These are phyloP conservation scores for Candolleomyces efflorescens DNA, from an alignment of 768 basidiomycete species.

Conservation along the genomic window DNA sequence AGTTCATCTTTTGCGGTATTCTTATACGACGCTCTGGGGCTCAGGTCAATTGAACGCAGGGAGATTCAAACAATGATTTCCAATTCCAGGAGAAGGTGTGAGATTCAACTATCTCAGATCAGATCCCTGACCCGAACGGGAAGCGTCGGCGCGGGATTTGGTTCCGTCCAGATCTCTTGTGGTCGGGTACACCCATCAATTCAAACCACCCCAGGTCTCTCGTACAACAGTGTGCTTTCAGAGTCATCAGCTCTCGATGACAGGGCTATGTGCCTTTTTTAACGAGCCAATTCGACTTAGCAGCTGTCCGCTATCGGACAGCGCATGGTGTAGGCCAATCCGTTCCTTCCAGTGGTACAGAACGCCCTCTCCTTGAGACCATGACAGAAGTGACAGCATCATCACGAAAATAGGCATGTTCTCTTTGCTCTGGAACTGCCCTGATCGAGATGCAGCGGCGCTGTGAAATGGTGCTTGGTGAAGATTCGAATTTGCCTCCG, in stretches of 20 bases:
- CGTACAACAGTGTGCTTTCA: too few species aligned
- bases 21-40: neutral
- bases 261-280: too few species aligned
- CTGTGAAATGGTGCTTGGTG: neutral
- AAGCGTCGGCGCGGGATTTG: neutral
- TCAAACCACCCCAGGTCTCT: too few species aligned
- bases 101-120: neutral
- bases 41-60: neutral
- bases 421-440: neutral
- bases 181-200: too few species aligned
- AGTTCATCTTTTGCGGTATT: neutral
- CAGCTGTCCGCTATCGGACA: too few species aligned
- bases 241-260: too few species aligned
- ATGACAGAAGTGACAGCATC: too few species aligned
- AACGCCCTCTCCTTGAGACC: too few species aligned
- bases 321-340: too few species aligned
- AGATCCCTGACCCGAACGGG: conserved; percentile 1
- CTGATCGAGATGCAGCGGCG: conserved; percentile 10
- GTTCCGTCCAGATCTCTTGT: neutral
- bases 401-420: neutral
- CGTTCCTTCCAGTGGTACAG: too few species aligned
- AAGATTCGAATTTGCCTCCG: neutral
- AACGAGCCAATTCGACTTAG: too few species aligned
- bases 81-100: conserved; percentile 1
- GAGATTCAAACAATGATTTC: conserved; percentile 2